A percentile compares a stretch with the other conserved stretches of the same genome.
phyloP scores from a whole-genome alignment of 1,139 yeast species.

The Hansenula lynferdii region DNA sequence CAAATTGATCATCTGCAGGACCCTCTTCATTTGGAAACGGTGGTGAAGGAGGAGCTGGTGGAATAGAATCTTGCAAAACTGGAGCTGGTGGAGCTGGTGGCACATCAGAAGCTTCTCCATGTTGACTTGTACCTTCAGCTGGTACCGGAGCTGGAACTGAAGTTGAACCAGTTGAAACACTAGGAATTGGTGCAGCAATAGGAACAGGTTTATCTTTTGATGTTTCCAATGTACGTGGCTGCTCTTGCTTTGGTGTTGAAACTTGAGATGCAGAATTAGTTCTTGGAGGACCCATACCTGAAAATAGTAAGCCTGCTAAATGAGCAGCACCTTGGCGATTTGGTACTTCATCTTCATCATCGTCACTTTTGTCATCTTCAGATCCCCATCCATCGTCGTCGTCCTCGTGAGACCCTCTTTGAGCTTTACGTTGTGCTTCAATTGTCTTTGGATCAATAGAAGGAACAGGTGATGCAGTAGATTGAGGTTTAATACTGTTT shows the following conservation, averaged over 20 bases:
- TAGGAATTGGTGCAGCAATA: constrained; percentile 21
- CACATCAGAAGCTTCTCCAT: too few relatives aligned
- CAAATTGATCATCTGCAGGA: constrained; percentile 1
- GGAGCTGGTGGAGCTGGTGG: constrained; percentile 19
- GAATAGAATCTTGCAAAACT: constrained; percentile 5
- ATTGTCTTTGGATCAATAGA: constrained; percentile 14
- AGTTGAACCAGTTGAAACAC: constrained; percentile 2
- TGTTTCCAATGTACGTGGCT: neutral
- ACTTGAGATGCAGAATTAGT: constrained; percentile 10
- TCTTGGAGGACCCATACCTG: constrained; percentile 24
- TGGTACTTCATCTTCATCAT: constrained; percentile 21
- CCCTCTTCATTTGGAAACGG: constrained; percentile 9
- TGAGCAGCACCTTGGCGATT: constrained; percentile 25
- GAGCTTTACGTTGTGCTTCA: constrained; percentile 24
- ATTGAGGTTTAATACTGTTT: constrained; percentile 4
- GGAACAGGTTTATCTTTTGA: constrained; percentile 18
- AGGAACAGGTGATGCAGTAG: constrained; percentile 7
- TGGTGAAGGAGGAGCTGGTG: constrained; percentile 8
- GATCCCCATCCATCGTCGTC: constrained; percentile 12
- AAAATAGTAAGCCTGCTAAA: constrained; percentile 22
- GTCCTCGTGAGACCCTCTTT: constrained; percentile 21
- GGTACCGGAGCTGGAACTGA: neutral
- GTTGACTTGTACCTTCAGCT: neutral
- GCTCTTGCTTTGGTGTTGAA: constrained; percentile 14
- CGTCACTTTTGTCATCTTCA: constrained; percentile 14